Percentiles rank a stretch among this genome's conserved stretches.
These are phyloP conservation scores for Heterobasidion parviporum DNA, from an alignment of 1,284 basidiomycete genomes.

Conservation along the genomic window DNA sequence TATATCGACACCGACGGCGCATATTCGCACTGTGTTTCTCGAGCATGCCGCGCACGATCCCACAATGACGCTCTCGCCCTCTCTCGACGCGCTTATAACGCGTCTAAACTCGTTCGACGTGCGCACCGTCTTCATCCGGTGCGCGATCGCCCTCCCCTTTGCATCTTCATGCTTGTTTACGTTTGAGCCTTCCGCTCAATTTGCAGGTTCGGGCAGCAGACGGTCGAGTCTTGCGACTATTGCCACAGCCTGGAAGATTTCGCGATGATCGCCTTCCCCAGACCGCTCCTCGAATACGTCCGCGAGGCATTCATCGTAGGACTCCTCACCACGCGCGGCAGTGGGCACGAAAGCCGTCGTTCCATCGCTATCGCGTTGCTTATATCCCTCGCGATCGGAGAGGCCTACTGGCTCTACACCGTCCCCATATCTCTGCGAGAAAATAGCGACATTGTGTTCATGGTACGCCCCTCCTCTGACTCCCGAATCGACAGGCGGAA, in stretches of 20 bases:
- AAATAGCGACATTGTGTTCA: slow-evolving; percentile 28
- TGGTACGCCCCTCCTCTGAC: slow-evolving; percentile 35
- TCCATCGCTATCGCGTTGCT: slow-evolving; percentile 40
- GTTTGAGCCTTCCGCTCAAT: background rate
- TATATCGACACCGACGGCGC: slow-evolving; percentile 42
- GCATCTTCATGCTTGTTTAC: background rate
- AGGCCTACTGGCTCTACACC: slow-evolving; percentile 43
- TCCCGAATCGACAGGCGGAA: background rate
- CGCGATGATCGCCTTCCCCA: slow-evolving; percentile 46
- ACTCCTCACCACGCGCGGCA: slow-evolving; percentile 31
- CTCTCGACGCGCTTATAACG: slow-evolving; percentile 44
- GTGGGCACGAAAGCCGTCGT: slow-evolving; percentile 38
- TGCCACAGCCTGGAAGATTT: slow-evolving; percentile 53
- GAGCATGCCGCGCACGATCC: slow-evolving; percentile 18
- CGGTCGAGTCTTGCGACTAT: slow-evolving; percentile 51
- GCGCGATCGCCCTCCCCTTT: slow-evolving; percentile 10
- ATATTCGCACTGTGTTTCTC: slow-evolving; percentile 38
- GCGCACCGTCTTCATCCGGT: slow-evolving; percentile 55
- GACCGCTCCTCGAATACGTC: slow-evolving; percentile 49
- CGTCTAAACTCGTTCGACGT: slow-evolving; percentile 51
- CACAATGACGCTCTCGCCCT: slow-evolving; percentile 26
- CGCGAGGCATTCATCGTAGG: slow-evolving; percentile 48
- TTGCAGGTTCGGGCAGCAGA: slow-evolving; percentile 56
- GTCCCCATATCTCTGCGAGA: slow-evolving; percentile 33
- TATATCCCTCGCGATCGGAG: slow-evolving; percentile 37